Base-by-base conservation (phyloP, 768 basidiomycete genomes). In the Suillus discolor region DNA sequence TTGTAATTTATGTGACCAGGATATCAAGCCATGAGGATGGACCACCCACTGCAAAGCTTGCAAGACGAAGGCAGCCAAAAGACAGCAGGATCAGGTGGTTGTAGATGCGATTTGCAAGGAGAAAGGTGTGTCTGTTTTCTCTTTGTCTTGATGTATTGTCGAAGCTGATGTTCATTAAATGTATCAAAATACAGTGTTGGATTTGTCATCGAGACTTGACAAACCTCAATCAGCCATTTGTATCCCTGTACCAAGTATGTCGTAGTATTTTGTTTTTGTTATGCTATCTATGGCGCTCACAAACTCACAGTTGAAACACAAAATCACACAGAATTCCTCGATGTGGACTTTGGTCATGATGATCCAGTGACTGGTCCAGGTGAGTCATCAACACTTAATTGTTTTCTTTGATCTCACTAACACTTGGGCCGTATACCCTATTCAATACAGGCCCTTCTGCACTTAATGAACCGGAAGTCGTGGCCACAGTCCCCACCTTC, bases 161-260 rank as follows among this genome's bases (percentile, higher is more conserved):
- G 25, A 51, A 16, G 51, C 51, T 53, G 25, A 53, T 53, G 49
- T 51, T n/a, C n/a, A n/a, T 51, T 51, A 51, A 51, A 28, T 53
- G 7, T 53, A 53, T 53, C 15, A 53, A 53, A 16, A 15, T 53
- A 53, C 15, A 53, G 51, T 1, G 3, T 15, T 7, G 3, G 51
- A 16, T 53, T 16, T 15, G 0, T 53, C 51, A 16, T 15, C 15
- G 11, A 53, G 51, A 53, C 51, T 53, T 3, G 15, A 18, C 51
- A 53, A 53, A 16, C 25, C 13, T 53, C 51, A 53, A 53, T 16
- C 51, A 53, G 51, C 25, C 2, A 16, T 53, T 53, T 6, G 7
- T 53, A 16, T 53, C 51, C 25, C 51, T 28, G 51, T 16, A 28
- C 51, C 51, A 16, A 15, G 51, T 53, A 53, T 53, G 51, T 53